Percentiles rank a stretch among this genome's conserved stretches.
Evolutionary conservation across 2,329 filamentous ascomycete species (phyloP).

Genomic region (Meredithiella fracta): DNA sequence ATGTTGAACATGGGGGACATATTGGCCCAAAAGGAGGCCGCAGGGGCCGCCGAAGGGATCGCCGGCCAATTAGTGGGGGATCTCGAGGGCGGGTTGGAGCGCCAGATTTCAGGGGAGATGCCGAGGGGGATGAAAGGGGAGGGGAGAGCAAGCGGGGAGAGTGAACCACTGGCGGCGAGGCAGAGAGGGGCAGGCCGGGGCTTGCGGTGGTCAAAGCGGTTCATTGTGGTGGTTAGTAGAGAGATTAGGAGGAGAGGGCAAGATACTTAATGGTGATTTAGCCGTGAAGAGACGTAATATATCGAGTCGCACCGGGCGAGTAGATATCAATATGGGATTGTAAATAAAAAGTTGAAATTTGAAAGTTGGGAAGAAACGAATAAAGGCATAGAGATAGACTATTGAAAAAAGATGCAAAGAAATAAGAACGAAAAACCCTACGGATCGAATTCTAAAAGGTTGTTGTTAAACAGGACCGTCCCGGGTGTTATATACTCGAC

Average conservation of each 20-base stretch:
- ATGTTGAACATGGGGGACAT: constrained; percentile 4
- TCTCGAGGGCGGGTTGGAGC: not conserved
- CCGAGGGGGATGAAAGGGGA: not conserved
- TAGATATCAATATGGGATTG: too few species aligned
- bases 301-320: not conserved
- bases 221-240: not conserved
- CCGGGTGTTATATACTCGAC: too few species aligned
- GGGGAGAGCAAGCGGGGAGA: not conserved
- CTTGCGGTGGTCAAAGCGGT: not conserved
- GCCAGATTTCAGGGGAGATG: too few species aligned
- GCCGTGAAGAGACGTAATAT: not conserved
- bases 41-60: not conserved
- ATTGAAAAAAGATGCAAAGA: not conserved
- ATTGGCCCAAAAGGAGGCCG: not conserved
- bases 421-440: not conserved
- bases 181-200: not conserved
- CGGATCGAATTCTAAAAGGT: not conserved
- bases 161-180: not conserved
- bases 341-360: not conserved
- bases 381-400: not conserved
- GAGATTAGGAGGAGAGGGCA: not conserved
- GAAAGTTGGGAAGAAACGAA: not conserved
- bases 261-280: not conserved
- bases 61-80: not conserved
- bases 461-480: not conserved